These are phyloP conservation scores for Pittosporum tobira DNA, from an alignment of 129 eudicot species.

Conservation along the genomic window DNA sequence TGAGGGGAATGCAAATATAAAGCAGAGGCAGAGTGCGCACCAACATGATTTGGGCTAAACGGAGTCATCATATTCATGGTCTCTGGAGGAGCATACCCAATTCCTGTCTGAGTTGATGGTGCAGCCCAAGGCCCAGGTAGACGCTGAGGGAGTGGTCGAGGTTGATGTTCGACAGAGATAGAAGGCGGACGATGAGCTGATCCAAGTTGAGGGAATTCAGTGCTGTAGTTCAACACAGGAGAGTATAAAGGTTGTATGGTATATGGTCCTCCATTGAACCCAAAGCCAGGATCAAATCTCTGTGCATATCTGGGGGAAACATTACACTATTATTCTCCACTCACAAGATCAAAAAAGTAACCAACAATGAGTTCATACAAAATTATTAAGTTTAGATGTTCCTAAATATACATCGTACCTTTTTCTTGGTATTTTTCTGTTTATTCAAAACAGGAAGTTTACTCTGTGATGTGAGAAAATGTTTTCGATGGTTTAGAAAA, in stretches of 20 bases:
- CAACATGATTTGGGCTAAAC: slow-evolving; percentile 48
- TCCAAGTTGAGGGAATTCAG: slow-evolving; percentile 96
- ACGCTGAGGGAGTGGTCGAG: slow-evolving; percentile 60
- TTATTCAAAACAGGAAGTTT: not conserved
- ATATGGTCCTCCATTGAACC: slow-evolving; percentile 68
- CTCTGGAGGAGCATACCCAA: slow-evolving; percentile 67
- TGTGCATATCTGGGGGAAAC: slow-evolving; percentile 58
- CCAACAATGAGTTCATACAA: too few species aligned
- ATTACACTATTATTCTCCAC: not conserved
- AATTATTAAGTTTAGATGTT: too few species aligned
- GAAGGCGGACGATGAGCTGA: slow-evolving; percentile 60
- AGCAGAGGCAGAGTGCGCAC: slow-evolving; percentile 54
- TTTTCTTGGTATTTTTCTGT: too few species aligned
- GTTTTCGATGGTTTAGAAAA: not conserved
- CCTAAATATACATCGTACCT: too few species aligned
- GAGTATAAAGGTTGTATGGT: slow-evolving; percentile 80
- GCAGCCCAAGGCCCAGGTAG: slow-evolving; percentile 68
- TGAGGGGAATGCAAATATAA: slow-evolving; percentile 60
- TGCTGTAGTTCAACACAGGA: slow-evolving; percentile 78
- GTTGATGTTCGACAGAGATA: slow-evolving; percentile 55
- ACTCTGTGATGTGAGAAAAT: not conserved
- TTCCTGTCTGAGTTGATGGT: slow-evolving; percentile 54
- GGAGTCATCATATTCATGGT: slow-evolving; percentile 52
- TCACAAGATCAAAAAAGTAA: too few species aligned
- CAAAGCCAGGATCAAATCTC: slow-evolving; percentile 96